These are phyloP conservation scores for Puccinia coronata DNA, from an alignment of 1,284 basidiomycete species.

Conservation along the genomic window DNA sequence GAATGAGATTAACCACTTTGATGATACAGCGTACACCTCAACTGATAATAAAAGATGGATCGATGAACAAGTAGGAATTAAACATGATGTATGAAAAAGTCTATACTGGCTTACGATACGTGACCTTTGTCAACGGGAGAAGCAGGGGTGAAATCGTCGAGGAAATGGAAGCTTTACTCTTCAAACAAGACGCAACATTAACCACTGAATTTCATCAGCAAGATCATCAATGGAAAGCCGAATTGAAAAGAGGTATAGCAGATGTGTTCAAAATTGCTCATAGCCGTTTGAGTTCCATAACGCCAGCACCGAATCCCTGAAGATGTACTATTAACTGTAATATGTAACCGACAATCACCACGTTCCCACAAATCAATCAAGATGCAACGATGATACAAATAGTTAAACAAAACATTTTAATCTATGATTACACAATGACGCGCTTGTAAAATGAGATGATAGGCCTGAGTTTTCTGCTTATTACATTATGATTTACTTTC, in stretches of 20 bases:
- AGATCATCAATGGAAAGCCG: conserved; percentile 17
- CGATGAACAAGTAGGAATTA: conserved; percentile 57
- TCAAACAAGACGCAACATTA: not conserved
- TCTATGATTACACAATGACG: too few species aligned
- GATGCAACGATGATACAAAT: too few species aligned
- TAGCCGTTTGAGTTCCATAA: conserved; percentile 16
- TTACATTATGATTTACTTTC: too few species aligned
- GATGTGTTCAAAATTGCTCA: conserved; percentile 41
- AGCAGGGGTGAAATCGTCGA: conserved; percentile 70
- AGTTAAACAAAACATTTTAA: too few species aligned
- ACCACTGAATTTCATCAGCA: not conserved
- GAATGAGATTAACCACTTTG: not conserved
- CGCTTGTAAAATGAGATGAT: too few species aligned
- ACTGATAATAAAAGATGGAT: not conserved
- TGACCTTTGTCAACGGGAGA: conserved; percentile 87
- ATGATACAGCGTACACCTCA: not conserved
- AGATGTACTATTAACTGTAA: not conserved
- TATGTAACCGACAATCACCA: too few species aligned
- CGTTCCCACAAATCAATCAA: too few species aligned
- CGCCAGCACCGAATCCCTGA: not conserved
- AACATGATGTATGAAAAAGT: conserved; percentile 74
- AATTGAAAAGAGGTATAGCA: conserved; percentile 25
- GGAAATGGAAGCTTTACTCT: conserved; percentile 69
- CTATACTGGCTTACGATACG: conserved; percentile 76
- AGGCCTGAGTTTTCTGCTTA: too few species aligned